Base-by-base conservation (phyloP, 371 early-diverging fungal genomes). In the Mortierella sp. region DNA sequence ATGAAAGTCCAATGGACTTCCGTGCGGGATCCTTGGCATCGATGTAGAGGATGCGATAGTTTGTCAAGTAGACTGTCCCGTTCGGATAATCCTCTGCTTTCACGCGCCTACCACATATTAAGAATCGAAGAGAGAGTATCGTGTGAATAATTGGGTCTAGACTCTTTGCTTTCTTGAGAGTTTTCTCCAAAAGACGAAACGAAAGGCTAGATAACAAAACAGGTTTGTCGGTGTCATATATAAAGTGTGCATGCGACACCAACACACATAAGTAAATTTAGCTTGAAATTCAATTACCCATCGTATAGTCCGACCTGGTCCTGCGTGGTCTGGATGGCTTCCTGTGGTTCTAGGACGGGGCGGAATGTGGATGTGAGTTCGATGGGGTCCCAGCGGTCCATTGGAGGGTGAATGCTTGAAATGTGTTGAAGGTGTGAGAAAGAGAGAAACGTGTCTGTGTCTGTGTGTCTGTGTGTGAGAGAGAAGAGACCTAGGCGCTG, bases 31-130 rank as follows among this genome's bases (percentile, higher is more conserved):
- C 85, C 72, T 87, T 89, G 70, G 89, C 88, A 80, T 95, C 95
- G 19, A 97, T 93, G 88, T 96, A 97, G 42, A 97, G 87, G 48
- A 97, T 84, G 50, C 97, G 93, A 78, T 94, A 94, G 3, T 91
- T 89, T 3, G 97, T 96, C 79, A 95, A 88, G 75, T 96, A 96
- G 47, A 93, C 92, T 0, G 93, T 92, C 34, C 97, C 97, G 78
- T 93, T 92, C 80, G 96, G 94, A 80, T 92, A 94, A 31, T 92
- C 88, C 9, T 90, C 89, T 68, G 92, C 76, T 75, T 94, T 93
- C 6, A 78, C 57, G 16, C 85, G 85, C 11, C 85, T 85, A 76
- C 42, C 42, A 38, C 21, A 34, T 10, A 42, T 34, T 0, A 1
- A 2, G 2, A 24, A 34, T 34, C 2, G 34, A 16, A 31, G 34